A percentile compares a stretch with the other conserved stretches of the same genome.
Conservation (phyloP, 306 rosid genomes). For the Spatholobus suberectus region DNA sequence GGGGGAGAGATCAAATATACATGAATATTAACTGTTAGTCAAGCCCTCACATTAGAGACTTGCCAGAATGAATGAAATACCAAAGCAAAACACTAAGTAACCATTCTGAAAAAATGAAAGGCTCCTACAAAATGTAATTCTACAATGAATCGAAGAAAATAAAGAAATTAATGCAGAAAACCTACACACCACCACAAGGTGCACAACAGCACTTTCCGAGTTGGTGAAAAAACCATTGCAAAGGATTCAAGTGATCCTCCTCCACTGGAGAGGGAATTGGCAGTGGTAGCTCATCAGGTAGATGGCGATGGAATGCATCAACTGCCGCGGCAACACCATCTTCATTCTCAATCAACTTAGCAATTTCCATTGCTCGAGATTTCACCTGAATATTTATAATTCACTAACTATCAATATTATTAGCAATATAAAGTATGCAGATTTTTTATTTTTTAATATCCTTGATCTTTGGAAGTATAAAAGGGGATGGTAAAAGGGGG, state of each 20-base stretch:
- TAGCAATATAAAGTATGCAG: too few relatives aligned
- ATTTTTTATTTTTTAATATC: background rate
- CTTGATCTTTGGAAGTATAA: background rate
- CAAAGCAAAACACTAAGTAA: slow-evolving; percentile 38
- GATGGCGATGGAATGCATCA: slow-evolving; percentile 85
- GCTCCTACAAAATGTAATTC: slow-evolving; percentile 31
- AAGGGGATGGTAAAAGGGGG: background rate
- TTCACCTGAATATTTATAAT: slow-evolving; percentile 63
- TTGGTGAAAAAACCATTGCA: slow-evolving; percentile 69
- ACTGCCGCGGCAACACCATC: slow-evolving; percentile 97
- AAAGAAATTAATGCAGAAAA: slow-evolving; percentile 19
- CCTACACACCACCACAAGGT: slow-evolving; percentile 74
- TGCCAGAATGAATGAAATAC: slow-evolving; percentile 61
- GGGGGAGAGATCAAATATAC: slow-evolving; percentile 20
- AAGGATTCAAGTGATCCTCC: slow-evolving; percentile 52
- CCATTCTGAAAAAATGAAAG: background rate
- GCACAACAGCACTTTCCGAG: slow-evolving; percentile 69
- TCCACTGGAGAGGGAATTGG: slow-evolving; percentile 60
- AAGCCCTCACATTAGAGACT: slow-evolving; percentile 23
- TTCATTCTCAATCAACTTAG: slow-evolving; percentile 83
- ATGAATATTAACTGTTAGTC: slow-evolving; percentile 26
- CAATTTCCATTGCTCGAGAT: slow-evolving; percentile 68
- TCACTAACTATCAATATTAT: slow-evolving; percentile 24
- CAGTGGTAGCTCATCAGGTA: slow-evolving; percentile 78
- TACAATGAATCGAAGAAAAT: slow-evolving; percentile 23